Evolutionary conservation across 192 early-diverging fungal species (phyloP).

Genomic region (Backusella morwellensis): DNA sequence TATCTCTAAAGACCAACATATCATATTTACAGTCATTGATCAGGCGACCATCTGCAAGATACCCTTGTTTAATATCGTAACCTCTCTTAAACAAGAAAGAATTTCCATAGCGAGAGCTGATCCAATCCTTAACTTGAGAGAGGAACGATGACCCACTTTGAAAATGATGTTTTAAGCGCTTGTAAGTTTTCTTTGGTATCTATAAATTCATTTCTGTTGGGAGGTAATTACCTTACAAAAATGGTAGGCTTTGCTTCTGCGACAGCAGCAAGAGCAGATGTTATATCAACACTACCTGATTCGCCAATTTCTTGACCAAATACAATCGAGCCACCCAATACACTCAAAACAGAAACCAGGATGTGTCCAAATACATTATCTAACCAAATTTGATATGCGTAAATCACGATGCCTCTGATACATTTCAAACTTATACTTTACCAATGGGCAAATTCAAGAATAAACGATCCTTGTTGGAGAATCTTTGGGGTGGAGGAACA

Average conservation of each 20-base stretch:
- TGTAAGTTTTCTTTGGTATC: neutral
- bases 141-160: constrained; percentile 31
- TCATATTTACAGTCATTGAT: constrained; percentile 42
- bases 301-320: constrained; percentile 45
- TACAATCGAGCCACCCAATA: constrained; percentile 66
- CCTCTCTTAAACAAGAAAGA: constrained; percentile 39
- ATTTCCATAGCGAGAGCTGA: constrained; percentile 33
- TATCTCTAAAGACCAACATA: constrained; percentile 42
- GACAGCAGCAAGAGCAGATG: constrained; percentile 68
- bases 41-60: constrained; percentile 35
- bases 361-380: constrained; percentile 37
- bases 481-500: constrained; percentile 33
- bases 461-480: constrained; percentile 30
- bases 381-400: neutral
- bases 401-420: neutral
- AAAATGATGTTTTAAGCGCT: neutral
- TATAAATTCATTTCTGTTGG: neutral
- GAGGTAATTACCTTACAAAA: constrained; percentile 48
- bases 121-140: constrained; percentile 23
- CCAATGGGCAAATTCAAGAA: constrained; percentile 40
- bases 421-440: constrained; percentile 10
- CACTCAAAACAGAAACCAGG: constrained; percentile 31
- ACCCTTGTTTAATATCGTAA: constrained; percentile 28
- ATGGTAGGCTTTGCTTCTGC: constrained; percentile 71
- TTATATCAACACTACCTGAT: constrained; percentile 36